Percentiles rank a stretch among this genome's conserved stretches.
phyloP scores from a whole-genome alignment of 306 rosid genomes.

The Quillaja saponaria region DNA sequence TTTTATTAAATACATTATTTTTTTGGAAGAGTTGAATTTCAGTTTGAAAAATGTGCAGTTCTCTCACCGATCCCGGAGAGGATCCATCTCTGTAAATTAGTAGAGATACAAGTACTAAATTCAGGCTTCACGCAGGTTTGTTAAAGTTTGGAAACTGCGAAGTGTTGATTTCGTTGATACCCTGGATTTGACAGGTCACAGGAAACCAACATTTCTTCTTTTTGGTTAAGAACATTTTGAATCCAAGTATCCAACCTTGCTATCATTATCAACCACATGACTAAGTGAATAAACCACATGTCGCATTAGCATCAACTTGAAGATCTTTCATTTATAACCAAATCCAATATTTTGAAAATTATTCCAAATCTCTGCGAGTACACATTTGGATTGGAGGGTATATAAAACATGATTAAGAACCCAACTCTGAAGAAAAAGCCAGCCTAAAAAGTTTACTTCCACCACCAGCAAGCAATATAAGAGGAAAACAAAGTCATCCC shows the following conservation, averaged over 20 bases:
- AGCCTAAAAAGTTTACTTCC: slow-evolving; percentile 43
- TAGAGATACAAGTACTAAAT: too few relatives aligned
- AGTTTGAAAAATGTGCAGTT: too few relatives aligned
- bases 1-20: too few relatives aligned
- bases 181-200: background rate
- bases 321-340: slow-evolving; percentile 19
- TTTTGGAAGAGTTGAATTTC: too few relatives aligned
- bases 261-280: slow-evolving; percentile 6
- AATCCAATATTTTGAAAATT: slow-evolving; percentile 5
- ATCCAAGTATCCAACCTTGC: background rate
- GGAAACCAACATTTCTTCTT: too few relatives aligned
- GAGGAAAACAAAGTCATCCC: too few relatives aligned
- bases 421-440: slow-evolving; percentile 33
- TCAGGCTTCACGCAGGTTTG: too few relatives aligned
- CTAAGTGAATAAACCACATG: slow-evolving; percentile 10
- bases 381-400: slow-evolving; percentile 40
- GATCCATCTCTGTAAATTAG: too few relatives aligned
- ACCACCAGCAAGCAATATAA: slow-evolving; percentile 31
- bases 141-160: too few relatives aligned
- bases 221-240: background rate
- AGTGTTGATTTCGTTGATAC: background rate
- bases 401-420: slow-evolving; percentile 36
- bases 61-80: too few relatives aligned
- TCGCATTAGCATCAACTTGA: slow-evolving; percentile 13
- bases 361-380: slow-evolving; percentile 17